Base-by-base conservation (phyloP, 805 yeast species). In the Ogataea naganishii region DNA sequence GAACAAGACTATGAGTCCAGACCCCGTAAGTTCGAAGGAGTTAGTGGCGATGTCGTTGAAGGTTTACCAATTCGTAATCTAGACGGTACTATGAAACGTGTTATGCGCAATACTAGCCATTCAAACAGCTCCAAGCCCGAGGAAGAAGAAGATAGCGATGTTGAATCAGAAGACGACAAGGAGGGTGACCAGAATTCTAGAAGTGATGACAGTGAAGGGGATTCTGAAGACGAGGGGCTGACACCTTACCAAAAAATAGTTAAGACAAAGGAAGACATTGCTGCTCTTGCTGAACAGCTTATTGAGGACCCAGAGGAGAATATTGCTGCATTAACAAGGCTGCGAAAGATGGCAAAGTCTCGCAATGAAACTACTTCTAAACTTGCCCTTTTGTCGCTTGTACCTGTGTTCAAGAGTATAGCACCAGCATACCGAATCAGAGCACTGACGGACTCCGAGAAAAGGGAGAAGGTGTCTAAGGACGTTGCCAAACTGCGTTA, bases 261-360 rank as follows among this genome's bases (percentile, higher is more conserved):
- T 6, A 67, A 71, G 34, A 61, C 81, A 24, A 82, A 86, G 46
- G 96, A 86, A 56, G 83, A 81, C 32, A 71, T 92, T 24, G 95
- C 97, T 0, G 75, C 70, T 13, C 53, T 79, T 28, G 96, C 94
- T 1, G 81, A 83, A 23, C 69, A 69, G 24, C 57, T 89, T 20
- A 75, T 75, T 44, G 94, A 86, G 49, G 83, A 84, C 35, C 96
- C 97, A 6, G 97, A 92, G 52, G 95, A 84, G 46, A 72, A 88
- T 45, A 64, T 80, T 6, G 49, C 69, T 10, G 62, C 74, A 18
- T 60, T 88, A 9, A 66, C 80, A 2, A 72, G 88, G 48, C 62
- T 82, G 29, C 60, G 82, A 31, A 73, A 68, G 41, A 80, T 81
- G 85, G 65, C 83, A 0, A 67, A 62, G 34, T 78, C 92, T 2